Evolutionary conservation across 306 rosid genomes (phyloP).

Genomic region (Begonia masoniana): DNA sequence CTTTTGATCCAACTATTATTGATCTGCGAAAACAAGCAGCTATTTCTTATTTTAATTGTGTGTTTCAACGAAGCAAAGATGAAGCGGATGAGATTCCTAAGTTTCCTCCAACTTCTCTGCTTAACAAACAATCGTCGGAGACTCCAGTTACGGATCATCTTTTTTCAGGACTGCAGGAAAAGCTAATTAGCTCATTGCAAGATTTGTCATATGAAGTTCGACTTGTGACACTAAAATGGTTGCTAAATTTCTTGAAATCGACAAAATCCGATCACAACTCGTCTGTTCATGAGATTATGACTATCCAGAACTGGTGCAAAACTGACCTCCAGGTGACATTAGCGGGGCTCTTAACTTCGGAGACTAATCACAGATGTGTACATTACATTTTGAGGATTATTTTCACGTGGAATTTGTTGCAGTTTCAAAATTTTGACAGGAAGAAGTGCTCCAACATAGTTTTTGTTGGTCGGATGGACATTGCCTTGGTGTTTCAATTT

Average conservation of each 20-base stretch:
- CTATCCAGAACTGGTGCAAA: conserved; percentile 45
- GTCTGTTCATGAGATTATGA: conserved; percentile 27
- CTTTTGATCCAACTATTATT: conserved; percentile 72
- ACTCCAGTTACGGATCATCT: conserved; percentile 27
- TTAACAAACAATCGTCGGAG: conserved; percentile 24
- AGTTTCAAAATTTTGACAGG: conserved; percentile 37
- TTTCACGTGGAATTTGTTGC: conserved; percentile 62
- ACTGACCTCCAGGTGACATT: conserved; percentile 50
- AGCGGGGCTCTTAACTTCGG: conserved; percentile 44
- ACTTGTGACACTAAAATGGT: conserved; percentile 84
- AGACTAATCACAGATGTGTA: conserved; percentile 59
- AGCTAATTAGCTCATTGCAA: conserved; percentile 57
- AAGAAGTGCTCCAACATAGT: conserved; percentile 26
- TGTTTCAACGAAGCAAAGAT: conserved; percentile 53
- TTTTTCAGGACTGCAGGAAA: conserved; percentile 44
- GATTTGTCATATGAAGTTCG: conserved; percentile 83
- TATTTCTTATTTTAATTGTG: conserved; percentile 66
- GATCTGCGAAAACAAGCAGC: conserved; percentile 84
- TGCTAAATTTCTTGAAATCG: conserved; percentile 59
- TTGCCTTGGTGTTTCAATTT: conserved; percentile 41
- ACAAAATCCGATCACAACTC: conserved; percentile 36
- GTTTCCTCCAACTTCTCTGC: conserved; percentile 22
- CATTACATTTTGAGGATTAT: conserved; percentile 66
- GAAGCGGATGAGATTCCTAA: conserved; percentile 22
- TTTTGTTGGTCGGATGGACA: conserved; percentile 64